These are phyloP conservation scores for Colletotrichum simmondsii DNA, from an alignment of 2,329 filamentous ascomycete species.

Conservation along the genomic window DNA sequence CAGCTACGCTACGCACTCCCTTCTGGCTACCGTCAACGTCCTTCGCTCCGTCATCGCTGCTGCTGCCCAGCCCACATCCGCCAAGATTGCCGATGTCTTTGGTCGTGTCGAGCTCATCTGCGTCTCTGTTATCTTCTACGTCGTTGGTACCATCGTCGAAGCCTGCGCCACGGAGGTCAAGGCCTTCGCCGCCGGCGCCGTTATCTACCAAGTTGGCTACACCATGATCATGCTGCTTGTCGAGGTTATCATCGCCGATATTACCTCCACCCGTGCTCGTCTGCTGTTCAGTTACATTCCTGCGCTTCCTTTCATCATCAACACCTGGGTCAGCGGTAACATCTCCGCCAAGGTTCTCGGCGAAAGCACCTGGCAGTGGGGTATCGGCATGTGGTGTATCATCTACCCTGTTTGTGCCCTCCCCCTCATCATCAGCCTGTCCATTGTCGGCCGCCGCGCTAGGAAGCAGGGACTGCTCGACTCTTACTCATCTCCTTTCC, in stretches of 20 bases:
- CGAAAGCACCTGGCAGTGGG: conserved; percentile 68
- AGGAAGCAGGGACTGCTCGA: conserved; percentile 59
- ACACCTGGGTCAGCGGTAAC: conserved; percentile 73
- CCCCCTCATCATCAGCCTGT: conserved; percentile 65
- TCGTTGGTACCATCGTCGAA: conserved; percentile 67
- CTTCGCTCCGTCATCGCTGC: conserved; percentile 69
- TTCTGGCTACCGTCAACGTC: conserved; percentile 68
- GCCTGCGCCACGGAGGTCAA: conserved; percentile 58
- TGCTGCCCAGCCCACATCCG: conserved; percentile 66
- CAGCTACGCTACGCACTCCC: conserved; percentile 61
- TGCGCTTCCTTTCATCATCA: conserved; percentile 69
- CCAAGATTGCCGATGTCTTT: conserved; percentile 72
- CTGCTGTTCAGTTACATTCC: conserved; percentile 74
- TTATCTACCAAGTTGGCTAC: conserved; percentile 73
- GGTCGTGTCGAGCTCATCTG: conserved; percentile 69
- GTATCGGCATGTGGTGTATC: conserved; percentile 73
- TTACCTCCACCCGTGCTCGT: conserved; percentile 71
- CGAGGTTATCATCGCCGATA: conserved; percentile 73
- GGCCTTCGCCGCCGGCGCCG: conserved; percentile 66
- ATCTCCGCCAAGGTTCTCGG: conserved; percentile 60
- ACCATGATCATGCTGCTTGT: conserved; percentile 70
- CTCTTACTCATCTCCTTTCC: conserved; percentile 46
- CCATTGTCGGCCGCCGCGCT: conserved; percentile 62
- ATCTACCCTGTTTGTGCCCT: conserved; percentile 66
- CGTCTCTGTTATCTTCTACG: conserved; percentile 70